Percentiles rank a stretch among this genome's conserved stretches.
These are phyloP conservation scores for Porphyra umbilicalis DNA, from an alignment of 31 red algal genomes.

Conservation along the genomic window DNA sequence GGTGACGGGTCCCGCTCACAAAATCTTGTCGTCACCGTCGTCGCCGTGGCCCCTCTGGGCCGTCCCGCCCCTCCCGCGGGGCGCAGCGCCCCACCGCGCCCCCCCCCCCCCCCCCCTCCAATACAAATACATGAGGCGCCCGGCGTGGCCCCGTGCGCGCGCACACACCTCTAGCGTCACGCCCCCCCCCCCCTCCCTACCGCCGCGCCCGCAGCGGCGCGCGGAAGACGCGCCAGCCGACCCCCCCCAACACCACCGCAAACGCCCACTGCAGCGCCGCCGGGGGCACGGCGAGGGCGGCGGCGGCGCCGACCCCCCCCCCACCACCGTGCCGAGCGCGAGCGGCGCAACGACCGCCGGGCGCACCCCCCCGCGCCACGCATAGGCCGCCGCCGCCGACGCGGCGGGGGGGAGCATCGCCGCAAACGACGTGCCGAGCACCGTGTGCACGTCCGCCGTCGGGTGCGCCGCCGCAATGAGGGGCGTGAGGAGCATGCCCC, in stretches of 20 bases:
- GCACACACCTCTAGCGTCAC: too few relatives aligned
- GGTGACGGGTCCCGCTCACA: too few relatives aligned
- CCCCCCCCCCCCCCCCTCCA: too few relatives aligned
- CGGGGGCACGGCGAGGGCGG: constrained; percentile 43
- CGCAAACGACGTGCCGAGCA: constrained; percentile 69
- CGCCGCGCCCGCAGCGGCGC: too few relatives aligned
- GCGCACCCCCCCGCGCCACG: constrained; percentile 38
- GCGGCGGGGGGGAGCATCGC: constrained; percentile 62
- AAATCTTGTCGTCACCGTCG: too few relatives aligned
- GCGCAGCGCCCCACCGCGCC: too few relatives aligned
- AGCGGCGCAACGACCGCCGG: constrained; percentile 34
- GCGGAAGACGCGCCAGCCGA: constrained; percentile 48
- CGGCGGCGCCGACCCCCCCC: constrained; percentile 45
- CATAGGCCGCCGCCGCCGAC: constrained; percentile 42
- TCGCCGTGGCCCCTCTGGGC: too few relatives aligned
- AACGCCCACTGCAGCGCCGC: constrained; percentile 36
- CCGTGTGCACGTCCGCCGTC: constrained; percentile 13
- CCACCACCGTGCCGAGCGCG: constrained; percentile 41
- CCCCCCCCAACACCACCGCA: constrained; percentile 47
- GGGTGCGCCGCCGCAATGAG: constrained; percentile 31
- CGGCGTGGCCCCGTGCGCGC: too few relatives aligned
- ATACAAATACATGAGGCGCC: too few relatives aligned
- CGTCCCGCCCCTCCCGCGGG: too few relatives aligned
- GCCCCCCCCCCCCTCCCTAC: too few relatives aligned
- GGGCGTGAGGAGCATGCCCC: constrained; percentile 70